A percentile compares a stretch with the other conserved stretches of the same genome.
These are phyloP conservation scores for Taphrina sp. DNA, from an alignment of 1,139 yeast species.

Conservation along the genomic window DNA sequence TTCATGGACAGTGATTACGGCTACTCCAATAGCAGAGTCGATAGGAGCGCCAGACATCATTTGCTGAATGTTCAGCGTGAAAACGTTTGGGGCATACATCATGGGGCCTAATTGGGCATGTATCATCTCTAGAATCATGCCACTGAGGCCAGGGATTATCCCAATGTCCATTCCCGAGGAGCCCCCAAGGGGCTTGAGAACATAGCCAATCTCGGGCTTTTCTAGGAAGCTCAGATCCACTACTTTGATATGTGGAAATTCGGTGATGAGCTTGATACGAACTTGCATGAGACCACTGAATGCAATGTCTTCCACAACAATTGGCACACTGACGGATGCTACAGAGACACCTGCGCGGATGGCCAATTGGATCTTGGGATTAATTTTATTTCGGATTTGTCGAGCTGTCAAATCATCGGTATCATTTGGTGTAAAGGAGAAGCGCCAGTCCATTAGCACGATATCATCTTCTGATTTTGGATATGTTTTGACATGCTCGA, in stretches of 20 bases:
- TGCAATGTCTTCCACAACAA: conserved; percentile 52
- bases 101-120: conserved; percentile 84
- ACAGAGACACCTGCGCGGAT: conserved; percentile 48
- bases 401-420: conserved; percentile 76
- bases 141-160: conserved; percentile 77
- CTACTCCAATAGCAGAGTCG: conserved; percentile 81
- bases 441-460: conserved; percentile 94
- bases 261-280: conserved; percentile 80
- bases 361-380: conserved; percentile 60
- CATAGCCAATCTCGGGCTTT: conserved; percentile 83
- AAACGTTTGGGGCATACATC: conserved; percentile 81
- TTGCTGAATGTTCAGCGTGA: conserved; percentile 89
- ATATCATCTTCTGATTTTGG: conserved; percentile 85
- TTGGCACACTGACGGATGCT: conserved; percentile 47
- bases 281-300: conserved; percentile 71
- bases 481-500: conserved; percentile 83
- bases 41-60: conserved; percentile 78
- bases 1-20: conserved; percentile 63
- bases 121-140: conserved; percentile 79
- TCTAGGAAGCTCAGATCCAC: conserved; percentile 79
- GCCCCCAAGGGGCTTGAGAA: conserved; percentile 71
- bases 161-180: conserved; percentile 80
- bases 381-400: conserved; percentile 77
- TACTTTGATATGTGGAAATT: conserved; percentile 91
- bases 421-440: conserved; percentile 88